Base-by-base conservation (phyloP, 2,329 filamentous ascomycete species). In the Talaromyces sp. region DNA sequence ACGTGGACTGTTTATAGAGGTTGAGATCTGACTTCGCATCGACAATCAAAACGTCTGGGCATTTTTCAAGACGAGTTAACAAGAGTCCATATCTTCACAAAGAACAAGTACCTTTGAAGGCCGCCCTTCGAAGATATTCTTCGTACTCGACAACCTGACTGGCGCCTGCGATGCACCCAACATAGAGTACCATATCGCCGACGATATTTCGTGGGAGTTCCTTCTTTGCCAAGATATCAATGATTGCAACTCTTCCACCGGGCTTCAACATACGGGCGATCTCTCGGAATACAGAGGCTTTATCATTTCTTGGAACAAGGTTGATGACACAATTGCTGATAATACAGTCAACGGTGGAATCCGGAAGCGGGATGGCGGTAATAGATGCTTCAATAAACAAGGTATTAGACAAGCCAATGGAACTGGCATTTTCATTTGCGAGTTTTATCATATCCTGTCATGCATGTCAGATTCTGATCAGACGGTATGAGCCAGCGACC, bases 261-360 rank as follows among this genome's bases (percentile, higher is more conserved):
- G 81, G 78, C 64, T 82, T 84, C 1, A 88, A 74, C 0, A 88
- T 64, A 1, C 86, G 80, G 60, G 77, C 77, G 66, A 87, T 86
- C 68, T 88, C 85, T 0, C 71, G 65, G 63, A 88, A 88, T 0
- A 81, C 84, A 0, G 74, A 62, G 6, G 73, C 77, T 67, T 86
- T 87, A 10, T 87, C 82, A 0, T 63, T 60, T 9, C 72, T 68
- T 0, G 83, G 83, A 0, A 86, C 81, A 0, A 86, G 80, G 64
- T 86, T 87, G 62, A 87, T 73, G 27, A 86, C 84, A 62, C 85
- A 89, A 71, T 88, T 89, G 63, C 80, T 84, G 64, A 87, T 85
- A 60, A 88, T 80, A 65, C 81, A 82, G 70, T 86, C 78, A 19
- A 78, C 81, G 17, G 68, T 79, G 9, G 62, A 66, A 10, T 71